phyloP scores from a whole-genome alignment of 2,329 filamentous ascomycete species.

The Trichoderma sp. region DNA sequence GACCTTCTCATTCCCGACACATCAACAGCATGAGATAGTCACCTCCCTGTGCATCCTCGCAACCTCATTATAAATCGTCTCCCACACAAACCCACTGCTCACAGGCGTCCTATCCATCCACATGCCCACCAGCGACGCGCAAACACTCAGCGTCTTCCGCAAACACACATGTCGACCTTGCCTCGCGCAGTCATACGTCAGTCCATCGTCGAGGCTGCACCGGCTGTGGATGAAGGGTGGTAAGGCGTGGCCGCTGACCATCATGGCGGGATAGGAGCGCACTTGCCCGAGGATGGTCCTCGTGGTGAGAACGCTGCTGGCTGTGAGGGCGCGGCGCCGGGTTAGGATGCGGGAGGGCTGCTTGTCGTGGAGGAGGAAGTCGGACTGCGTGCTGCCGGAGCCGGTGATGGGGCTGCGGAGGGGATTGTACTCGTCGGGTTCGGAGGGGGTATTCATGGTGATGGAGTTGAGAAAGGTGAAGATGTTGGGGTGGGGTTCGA shows the following conservation, averaged over 20 bases:
- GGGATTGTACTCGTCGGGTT: neutral
- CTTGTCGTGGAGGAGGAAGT: constrained; percentile 2
- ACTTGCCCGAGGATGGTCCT: constrained; percentile 32
- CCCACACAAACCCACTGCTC: constrained; percentile 31
- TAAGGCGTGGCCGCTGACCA: constrained; percentile 28
- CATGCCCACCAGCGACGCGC: constrained; percentile 29
- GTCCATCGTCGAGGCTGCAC: constrained; percentile 26
- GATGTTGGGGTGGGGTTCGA: constrained; percentile 10
- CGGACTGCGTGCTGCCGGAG: constrained; percentile 10
- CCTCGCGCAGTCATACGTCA: constrained; percentile 20
- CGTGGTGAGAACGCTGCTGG: constrained; percentile 19
- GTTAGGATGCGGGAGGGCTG: constrained; percentile 16
- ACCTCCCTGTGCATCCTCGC: constrained; percentile 28
- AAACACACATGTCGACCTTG: constrained; percentile 29
- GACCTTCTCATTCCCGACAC: neutral
- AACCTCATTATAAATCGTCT: constrained; percentile 31
- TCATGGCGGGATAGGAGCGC: constrained; percentile 31
- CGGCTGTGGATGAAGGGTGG: constrained; percentile 33
- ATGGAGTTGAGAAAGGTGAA: neutral
- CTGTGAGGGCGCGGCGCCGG: constrained; percentile 25
- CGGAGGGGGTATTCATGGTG: neutral
- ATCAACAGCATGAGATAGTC: rapidly evolving
- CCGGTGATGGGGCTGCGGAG: neutral
- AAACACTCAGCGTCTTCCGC: constrained; percentile 29
- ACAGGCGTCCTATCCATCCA: constrained; percentile 29